Percentiles rank a stretch among this genome's conserved stretches.
These are phyloP conservation scores for Calonectria pteridis DNA, from an alignment of 2,329 filamentous ascomycete genomes.

Conservation along the genomic window DNA sequence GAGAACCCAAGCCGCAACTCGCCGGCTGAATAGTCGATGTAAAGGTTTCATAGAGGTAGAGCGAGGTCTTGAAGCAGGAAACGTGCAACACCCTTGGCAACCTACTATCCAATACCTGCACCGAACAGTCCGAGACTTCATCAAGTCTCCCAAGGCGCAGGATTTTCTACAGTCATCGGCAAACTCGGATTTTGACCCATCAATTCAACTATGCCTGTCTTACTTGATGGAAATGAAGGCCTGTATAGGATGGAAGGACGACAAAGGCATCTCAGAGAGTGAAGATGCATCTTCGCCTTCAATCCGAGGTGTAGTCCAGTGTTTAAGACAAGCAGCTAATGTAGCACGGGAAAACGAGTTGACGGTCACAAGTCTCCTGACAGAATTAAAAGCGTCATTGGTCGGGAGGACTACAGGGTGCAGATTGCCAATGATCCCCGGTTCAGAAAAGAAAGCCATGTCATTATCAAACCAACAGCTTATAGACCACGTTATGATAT, in stretches of 20 bases:
- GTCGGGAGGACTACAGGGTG: not conserved
- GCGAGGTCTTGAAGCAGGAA: too few relatives aligned
- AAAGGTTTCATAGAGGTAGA: too few relatives aligned
- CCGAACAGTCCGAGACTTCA: too few relatives aligned
- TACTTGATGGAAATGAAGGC: not conserved
- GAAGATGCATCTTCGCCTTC: not conserved
- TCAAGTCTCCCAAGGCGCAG: too few relatives aligned
- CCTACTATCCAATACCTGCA: too few relatives aligned
- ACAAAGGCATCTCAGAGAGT: not conserved
- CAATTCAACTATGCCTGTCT: too few relatives aligned
- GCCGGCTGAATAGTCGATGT: too few relatives aligned
- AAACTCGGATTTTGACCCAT: too few relatives aligned
- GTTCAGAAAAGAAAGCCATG: too few relatives aligned
- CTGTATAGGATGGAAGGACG: not conserved
- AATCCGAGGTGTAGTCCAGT: not conserved
- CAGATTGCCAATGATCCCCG: not conserved
- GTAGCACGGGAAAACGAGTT: not conserved
- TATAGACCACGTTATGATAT: not conserved
- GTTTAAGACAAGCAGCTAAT: not conserved
- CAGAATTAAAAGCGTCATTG: not conserved
- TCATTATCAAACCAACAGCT: not conserved
- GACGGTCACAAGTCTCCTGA: not conserved
- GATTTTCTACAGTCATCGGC: too few relatives aligned
- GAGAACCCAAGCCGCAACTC: too few relatives aligned
- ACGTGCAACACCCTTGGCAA: too few relatives aligned